These are phyloP conservation scores for Cercospora sojina DNA, from an alignment of 2,329 filamentous ascomycete genomes.

Conservation along the genomic window DNA sequence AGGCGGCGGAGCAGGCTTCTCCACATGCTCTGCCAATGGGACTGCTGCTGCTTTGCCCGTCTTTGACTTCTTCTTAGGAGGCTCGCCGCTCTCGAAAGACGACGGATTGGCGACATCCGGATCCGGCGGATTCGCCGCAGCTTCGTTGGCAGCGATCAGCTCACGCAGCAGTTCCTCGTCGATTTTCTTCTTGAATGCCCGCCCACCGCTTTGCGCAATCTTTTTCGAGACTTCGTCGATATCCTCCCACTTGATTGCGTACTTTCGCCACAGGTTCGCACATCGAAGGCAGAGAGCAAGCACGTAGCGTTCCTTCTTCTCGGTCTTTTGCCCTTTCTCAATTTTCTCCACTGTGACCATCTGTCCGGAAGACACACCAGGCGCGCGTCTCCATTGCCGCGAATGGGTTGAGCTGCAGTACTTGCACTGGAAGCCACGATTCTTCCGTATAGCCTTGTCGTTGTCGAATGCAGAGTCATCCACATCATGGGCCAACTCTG, in stretches of 20 bases:
- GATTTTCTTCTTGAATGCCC: slow-evolving; percentile 81
- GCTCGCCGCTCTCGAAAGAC: slow-evolving; percentile 44
- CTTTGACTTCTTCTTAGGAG: slow-evolving; percentile 62
- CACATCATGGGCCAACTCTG: slow-evolving; percentile 86
- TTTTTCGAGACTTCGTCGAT: slow-evolving; percentile 89
- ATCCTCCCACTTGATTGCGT: slow-evolving; percentile 94
- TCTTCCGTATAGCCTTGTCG: slow-evolving; percentile 75
- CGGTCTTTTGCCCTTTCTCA: slow-evolving; percentile 66
- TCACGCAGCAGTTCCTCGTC: slow-evolving; percentile 91
- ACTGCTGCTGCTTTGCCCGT: slow-evolving; percentile 40
- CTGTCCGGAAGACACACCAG: slow-evolving; percentile 69
- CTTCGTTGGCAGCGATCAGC: slow-evolving; percentile 63
- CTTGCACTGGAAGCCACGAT: slow-evolving; percentile 87
- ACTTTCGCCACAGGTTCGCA: slow-evolving; percentile 90
- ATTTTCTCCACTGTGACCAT: slow-evolving; percentile 64
- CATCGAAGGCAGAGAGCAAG: slow-evolving; percentile 87
- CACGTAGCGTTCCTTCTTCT: slow-evolving; percentile 72
- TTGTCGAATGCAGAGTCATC: slow-evolving; percentile 96
- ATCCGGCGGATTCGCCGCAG: slow-evolving; percentile 31
- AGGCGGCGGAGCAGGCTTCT: slow-evolving; percentile 50
- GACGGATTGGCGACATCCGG: slow-evolving; percentile 22
- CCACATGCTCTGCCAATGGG: slow-evolving; percentile 59
- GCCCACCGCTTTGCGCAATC: slow-evolving; percentile 75
- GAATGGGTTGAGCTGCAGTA: slow-evolving; percentile 81
- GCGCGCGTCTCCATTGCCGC: slow-evolving; percentile 87